Evolutionary conservation across 2,329 filamentous ascomycete species (phyloP).

Genomic region (Pseudogymnoascus pannorum): DNA sequence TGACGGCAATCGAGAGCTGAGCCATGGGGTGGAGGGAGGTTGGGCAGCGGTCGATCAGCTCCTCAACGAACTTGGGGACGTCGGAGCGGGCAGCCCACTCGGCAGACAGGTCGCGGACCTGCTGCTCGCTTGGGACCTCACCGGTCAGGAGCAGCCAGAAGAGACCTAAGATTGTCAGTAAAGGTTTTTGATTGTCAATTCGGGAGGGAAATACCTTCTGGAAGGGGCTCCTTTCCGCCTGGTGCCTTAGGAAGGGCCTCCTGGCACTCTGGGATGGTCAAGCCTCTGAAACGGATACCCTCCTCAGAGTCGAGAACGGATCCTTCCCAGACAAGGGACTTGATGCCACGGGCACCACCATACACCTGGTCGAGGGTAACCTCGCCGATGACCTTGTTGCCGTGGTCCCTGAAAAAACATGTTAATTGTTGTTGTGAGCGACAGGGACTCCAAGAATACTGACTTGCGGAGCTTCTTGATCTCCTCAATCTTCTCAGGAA

Average conservation of each 20-base stretch:
- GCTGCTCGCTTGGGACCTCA: conserved; percentile 95
- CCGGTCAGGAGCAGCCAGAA: conserved; percentile 99
- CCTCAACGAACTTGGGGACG: conserved; percentile 95
- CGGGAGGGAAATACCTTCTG: conserved; percentile 60
- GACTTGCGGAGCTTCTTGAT: conserved; percentile 98
- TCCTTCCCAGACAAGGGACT: conserved; percentile 96
- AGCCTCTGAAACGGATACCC: conserved; percentile 98
- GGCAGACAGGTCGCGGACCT: conserved; percentile 94
- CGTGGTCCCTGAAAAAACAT: conserved; percentile 66
- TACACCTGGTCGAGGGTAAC: conserved; percentile 99
- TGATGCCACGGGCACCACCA: conserved; percentile 97
- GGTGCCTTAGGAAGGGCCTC: conserved; percentile 93
- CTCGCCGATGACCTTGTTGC: conserved; percentile 92
- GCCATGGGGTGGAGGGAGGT: conserved; percentile 99
- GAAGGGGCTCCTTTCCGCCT: conserved; percentile 92
- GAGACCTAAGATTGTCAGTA: conserved; percentile 53
- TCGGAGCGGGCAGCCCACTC: conserved; percentile 98
- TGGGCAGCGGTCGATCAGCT: conserved; percentile 99
- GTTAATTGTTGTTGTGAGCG: conserved; percentile 23
- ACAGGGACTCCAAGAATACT: conserved; percentile 28
- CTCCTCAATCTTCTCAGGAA: conserved; percentile 96
- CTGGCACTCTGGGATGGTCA: conserved; percentile 99
- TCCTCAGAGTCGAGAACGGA: conserved; percentile 98
- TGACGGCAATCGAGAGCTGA: conserved; percentile 96
- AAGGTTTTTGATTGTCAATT: background rate